Evolutionary conservation across 2,329 filamentous ascomycete species (phyloP).

Genomic region (Zymoseptoria brevis): DNA sequence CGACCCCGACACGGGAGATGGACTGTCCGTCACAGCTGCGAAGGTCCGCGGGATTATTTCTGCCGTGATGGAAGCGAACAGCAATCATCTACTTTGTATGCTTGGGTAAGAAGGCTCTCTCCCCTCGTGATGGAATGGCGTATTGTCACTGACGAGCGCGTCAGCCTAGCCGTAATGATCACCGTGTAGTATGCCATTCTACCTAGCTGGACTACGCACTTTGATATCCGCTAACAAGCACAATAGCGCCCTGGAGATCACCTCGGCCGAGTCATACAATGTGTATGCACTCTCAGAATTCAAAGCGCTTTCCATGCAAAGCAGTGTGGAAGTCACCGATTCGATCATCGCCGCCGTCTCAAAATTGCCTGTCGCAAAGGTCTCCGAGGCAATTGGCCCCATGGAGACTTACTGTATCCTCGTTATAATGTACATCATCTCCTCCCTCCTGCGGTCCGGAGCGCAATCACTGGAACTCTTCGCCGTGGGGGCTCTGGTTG

Average conservation of each 20-base stretch:
- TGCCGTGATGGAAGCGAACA: too few relatives aligned
- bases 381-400: slow-evolving; percentile 37
- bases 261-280: slow-evolving; percentile 33
- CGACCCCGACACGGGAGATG: too few relatives aligned
- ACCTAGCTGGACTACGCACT: too few relatives aligned
- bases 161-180: slow-evolving; percentile 2
- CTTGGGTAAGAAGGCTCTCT: too few relatives aligned
- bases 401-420: slow-evolving; percentile 32
- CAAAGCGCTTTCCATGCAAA: slow-evolving; percentile 29
- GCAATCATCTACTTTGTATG: too few relatives aligned
- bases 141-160: too few relatives aligned
- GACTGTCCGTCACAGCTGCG: too few relatives aligned
- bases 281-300: slow-evolving; percentile 37
- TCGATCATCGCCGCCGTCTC: slow-evolving; percentile 34
- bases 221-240: neutral
- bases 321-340: slow-evolving; percentile 31
- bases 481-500: slow-evolving; percentile 32
- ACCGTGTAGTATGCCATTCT: neutral
- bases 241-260: slow-evolving; percentile 31
- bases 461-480: slow-evolving; percentile 31
- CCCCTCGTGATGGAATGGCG: too few relatives aligned
- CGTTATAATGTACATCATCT: slow-evolving; percentile 31
- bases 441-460: slow-evolving; percentile 34
- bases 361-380: slow-evolving; percentile 37
- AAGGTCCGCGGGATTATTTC: too few relatives aligned